These are phyloP conservation scores for barrel medic (Medicago truncatula) DNA, from an alignment of 306 rosid species.

Conservation along the genomic window DNA sequence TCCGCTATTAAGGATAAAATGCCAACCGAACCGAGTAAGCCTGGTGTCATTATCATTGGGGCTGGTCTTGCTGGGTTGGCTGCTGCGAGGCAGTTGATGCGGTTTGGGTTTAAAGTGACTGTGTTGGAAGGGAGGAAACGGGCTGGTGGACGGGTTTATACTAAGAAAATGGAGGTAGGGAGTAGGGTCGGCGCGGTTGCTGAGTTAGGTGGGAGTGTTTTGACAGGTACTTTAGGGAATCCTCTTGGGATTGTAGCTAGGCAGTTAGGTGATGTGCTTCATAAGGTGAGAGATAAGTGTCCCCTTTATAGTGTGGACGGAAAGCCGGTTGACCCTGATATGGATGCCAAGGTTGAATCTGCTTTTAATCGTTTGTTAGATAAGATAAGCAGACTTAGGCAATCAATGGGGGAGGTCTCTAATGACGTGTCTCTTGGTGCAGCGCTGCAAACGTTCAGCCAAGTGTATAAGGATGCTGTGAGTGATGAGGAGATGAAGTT, in stretches of 20 bases:
- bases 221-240: slow-evolving; percentile 91
- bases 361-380: slow-evolving; percentile 84
- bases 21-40: slow-evolving; percentile 62
- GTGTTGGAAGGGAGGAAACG: slow-evolving; percentile 91
- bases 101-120: slow-evolving; percentile 86
- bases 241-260: slow-evolving; percentile 90
- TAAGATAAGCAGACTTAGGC: slow-evolving; percentile 88
- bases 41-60: slow-evolving; percentile 70
- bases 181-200: slow-evolving; percentile 84
- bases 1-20: slow-evolving; percentile 65
- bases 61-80: slow-evolving; percentile 95
- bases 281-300: slow-evolving; percentile 93
- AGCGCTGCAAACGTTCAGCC: slow-evolving; percentile 83
- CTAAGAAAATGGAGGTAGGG: slow-evolving; percentile 96
- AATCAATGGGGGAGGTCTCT: slow-evolving; percentile 92
- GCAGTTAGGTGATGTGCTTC: slow-evolving; percentile 78
- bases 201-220: slow-evolving; percentile 97
- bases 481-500: slow-evolving; percentile 81
- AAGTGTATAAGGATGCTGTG: slow-evolving; percentile 71
- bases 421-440: slow-evolving; percentile 97
- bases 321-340: slow-evolving; percentile 76
- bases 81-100: slow-evolving; percentile 86
- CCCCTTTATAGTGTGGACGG: slow-evolving; percentile 84
- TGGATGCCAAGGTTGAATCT: slow-evolving; percentile 86
- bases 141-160: slow-evolving; percentile 85